Percentiles rank a stretch among this genome's conserved stretches.
Conservation (phyloP, 2,329 filamentous ascomycete species). For the Seiridium cupressi region DNA sequence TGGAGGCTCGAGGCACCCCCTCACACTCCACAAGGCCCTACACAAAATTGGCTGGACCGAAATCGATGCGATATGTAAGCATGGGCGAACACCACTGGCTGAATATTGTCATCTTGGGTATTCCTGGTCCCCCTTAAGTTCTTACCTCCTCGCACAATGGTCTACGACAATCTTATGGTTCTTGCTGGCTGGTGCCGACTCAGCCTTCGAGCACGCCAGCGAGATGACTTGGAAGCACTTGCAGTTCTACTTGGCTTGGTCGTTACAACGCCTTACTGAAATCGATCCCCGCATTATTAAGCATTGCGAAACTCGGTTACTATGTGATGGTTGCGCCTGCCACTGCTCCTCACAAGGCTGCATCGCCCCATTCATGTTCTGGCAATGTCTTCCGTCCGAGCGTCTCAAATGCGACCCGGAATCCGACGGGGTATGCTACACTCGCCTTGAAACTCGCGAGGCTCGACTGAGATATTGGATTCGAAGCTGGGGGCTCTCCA, state of each 20-base stretch:
- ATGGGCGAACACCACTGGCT: not conserved
- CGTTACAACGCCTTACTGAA: not conserved
- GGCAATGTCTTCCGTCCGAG: not conserved
- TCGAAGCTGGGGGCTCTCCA: too few relatives aligned
- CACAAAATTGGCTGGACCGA: not conserved
- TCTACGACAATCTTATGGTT: not conserved
- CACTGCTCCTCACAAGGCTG: not conserved
- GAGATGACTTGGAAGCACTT: not conserved
- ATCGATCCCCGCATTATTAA: not conserved
- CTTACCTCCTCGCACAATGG: not conserved
- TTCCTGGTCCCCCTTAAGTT: not conserved
- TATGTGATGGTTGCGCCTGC: not conserved
- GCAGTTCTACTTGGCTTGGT: not conserved
- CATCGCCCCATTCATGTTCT: not conserved
- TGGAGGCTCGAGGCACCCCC: not conserved
- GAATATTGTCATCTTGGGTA: not conserved
- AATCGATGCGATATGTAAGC: not conserved
- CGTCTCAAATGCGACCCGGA: too few relatives aligned
- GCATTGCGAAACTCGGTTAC: not conserved
- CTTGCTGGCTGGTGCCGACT: not conserved
- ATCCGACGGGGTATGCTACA: too few relatives aligned
- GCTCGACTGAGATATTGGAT: too few relatives aligned
- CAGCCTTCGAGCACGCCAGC: not conserved
- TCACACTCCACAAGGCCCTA: not conserved
- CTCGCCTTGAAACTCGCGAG: too few relatives aligned